These are phyloP conservation scores for Beverwykella pulmonaria DNA, from an alignment of 495 filamentous ascomycete species.

Conservation along the genomic window DNA sequence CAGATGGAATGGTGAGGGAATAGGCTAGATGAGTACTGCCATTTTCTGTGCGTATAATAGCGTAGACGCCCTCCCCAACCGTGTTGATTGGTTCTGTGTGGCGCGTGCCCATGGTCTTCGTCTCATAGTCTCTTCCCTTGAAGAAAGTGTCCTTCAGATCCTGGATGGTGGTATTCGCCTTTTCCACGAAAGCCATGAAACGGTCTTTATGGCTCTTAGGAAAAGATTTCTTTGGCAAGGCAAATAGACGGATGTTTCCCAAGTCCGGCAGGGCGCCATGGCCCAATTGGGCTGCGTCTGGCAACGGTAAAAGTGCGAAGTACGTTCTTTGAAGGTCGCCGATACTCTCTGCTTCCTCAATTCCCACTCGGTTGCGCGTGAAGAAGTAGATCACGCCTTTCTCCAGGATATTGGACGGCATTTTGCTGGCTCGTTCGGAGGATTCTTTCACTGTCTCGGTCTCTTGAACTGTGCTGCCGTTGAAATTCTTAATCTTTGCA, in stretches of 20 bases:
- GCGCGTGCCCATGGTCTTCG: slow-evolving; percentile 74
- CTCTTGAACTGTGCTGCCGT: slow-evolving; percentile 5
- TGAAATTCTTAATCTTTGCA: not conserved
- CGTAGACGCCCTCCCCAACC: slow-evolving; percentile 85
- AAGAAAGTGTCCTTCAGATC: slow-evolving; percentile 76
- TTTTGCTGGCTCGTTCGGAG: slow-evolving; percentile 54
- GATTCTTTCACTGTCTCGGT: slow-evolving; percentile 41
- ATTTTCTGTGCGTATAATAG: slow-evolving; percentile 68
- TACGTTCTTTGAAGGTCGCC: slow-evolving; percentile 78
- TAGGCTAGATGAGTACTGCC: slow-evolving; percentile 78
- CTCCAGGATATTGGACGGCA: slow-evolving; percentile 78
- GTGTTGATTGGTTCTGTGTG: slow-evolving; percentile 71
- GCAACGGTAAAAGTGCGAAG: slow-evolving; percentile 78
- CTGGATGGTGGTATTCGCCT: slow-evolving; percentile 64
- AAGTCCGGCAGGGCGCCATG: slow-evolving; percentile 65
- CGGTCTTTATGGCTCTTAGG: slow-evolving; percentile 71
- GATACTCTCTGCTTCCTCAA: slow-evolving; percentile 70
- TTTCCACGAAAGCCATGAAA: slow-evolving; percentile 86
- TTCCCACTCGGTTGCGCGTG: slow-evolving; percentile 73
- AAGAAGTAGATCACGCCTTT: slow-evolving; percentile 97
- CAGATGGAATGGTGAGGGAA: slow-evolving; percentile 73
- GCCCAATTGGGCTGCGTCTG: slow-evolving; percentile 66
- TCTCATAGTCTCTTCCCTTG: slow-evolving; percentile 67
- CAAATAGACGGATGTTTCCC: slow-evolving; percentile 70
- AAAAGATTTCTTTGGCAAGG: slow-evolving; percentile 84